A percentile compares a stretch with the other conserved stretches of the same genome.
These are phyloP conservation scores for Podosphaera aphanis DNA, from an alignment of 2,329 filamentous ascomycete genomes.

Conservation along the genomic window DNA sequence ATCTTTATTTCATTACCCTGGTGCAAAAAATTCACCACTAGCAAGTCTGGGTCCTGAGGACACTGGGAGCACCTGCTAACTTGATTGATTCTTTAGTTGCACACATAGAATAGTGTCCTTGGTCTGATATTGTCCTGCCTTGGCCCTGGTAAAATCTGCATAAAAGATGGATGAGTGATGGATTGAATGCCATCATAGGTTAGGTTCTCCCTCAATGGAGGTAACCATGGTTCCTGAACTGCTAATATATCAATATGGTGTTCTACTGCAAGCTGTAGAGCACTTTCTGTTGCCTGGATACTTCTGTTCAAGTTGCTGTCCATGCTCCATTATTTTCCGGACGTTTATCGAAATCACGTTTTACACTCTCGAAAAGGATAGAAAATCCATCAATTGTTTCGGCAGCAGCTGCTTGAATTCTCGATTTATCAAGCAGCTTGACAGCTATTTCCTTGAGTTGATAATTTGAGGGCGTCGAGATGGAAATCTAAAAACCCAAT, in stretches of 20 bases:
- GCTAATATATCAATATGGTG: not conserved
- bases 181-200: not conserved
- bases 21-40: not conserved
- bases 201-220: not conserved
- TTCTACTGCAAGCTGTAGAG: not conserved
- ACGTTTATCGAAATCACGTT: no score
- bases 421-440: not conserved
- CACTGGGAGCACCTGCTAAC: not conserved
- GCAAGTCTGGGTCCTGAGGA: not conserved
- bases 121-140: not conserved
- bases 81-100: not conserved
- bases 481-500: not conserved
- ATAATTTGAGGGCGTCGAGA: not conserved
- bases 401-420: not conserved
- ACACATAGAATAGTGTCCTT: not conserved
- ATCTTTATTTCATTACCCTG: not conserved
- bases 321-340: no score
- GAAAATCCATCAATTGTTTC: not conserved
- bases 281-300: not conserved
- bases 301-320: not conserved
- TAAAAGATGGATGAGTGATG: not conserved
- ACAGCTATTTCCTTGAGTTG: not conserved
- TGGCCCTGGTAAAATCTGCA: not conserved
- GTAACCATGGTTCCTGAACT: not conserved
- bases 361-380: no score